Conservation (phyloP, 1,139 yeast species). For the Meyerozyma carpophila region DNA sequence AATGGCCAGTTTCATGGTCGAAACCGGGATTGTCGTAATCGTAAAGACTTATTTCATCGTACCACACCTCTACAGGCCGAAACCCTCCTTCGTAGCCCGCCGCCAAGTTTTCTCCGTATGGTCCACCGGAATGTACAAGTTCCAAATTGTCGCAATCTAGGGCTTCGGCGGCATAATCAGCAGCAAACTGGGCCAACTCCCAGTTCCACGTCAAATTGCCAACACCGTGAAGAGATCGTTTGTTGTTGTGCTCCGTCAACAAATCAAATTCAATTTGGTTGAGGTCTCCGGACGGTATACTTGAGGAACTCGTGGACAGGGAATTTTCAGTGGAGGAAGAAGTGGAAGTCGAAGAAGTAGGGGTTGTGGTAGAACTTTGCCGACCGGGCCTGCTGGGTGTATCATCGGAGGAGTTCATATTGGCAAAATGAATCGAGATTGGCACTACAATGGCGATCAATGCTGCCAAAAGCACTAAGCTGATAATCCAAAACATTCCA, state of each 20-base stretch:
- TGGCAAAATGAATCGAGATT: neutral
- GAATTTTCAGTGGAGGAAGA: conserved; percentile 17
- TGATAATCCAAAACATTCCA: neutral
- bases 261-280: conserved; percentile 21
- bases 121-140: conserved; percentile 45
- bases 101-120: conserved; percentile 60
- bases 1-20: conserved; percentile 50
- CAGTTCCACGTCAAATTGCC: conserved; percentile 44
- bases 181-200: conserved; percentile 43
- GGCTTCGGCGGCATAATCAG: conserved; percentile 33
- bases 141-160: conserved; percentile 51
- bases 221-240: conserved; percentile 51
- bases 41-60: conserved; percentile 50
- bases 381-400: conserved; percentile 6
- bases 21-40: conserved; percentile 41
- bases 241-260: conserved; percentile 44
- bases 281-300: conserved; percentile 15
- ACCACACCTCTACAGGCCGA: conserved; percentile 61
- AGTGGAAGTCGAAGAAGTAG: conserved; percentile 14
- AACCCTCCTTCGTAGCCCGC: conserved; percentile 44
- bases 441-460: neutral
- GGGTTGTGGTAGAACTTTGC: conserved; percentile 10
- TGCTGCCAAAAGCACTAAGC: neutral
- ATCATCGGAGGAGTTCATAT: conserved; percentile 4
- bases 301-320: conserved; percentile 13